Evolutionary conservation across 805 yeast genomes (phyloP).

Genomic region (Suhomyces pyralidae): DNA sequence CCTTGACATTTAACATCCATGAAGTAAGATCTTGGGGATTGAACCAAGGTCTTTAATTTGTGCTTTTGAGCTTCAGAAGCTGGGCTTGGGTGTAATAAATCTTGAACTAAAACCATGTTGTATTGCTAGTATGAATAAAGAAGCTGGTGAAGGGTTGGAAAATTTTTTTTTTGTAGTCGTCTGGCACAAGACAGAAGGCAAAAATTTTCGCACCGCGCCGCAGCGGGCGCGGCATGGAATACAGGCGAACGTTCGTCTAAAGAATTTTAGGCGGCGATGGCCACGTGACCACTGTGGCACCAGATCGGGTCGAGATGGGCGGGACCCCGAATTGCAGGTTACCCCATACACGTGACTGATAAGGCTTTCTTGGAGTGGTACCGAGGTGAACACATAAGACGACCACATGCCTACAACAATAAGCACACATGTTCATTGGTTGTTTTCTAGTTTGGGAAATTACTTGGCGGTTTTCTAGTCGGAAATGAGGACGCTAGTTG

Average conservation of each 20-base stretch:
- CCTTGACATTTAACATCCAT: slow-evolving; percentile 44
- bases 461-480: too few species aligned
- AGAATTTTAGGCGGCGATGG: neutral
- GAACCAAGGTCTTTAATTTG: slow-evolving; percentile 40
- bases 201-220: slow-evolving; percentile 2
- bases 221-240: neutral
- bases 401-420: too few species aligned
- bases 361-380: neutral
- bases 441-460: too few species aligned
- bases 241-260: neutral
- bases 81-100: slow-evolving; percentile 40
- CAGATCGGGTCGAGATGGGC: neutral
- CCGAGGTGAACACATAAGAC: neutral
- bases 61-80: slow-evolving; percentile 37
- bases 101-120: slow-evolving; percentile 41
- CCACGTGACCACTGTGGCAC: neutral
- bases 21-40: slow-evolving; percentile 41
- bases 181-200: neutral
- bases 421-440: too few species aligned
- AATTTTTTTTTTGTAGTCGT: slow-evolving; percentile 3
- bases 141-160: neutral
- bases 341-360: neutral
- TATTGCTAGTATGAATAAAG: neutral
- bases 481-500: too few species aligned
- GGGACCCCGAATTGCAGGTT: neutral